Base-by-base conservation (phyloP, 2,329 filamentous ascomycete species). In the Ascosphaera aggregata region DNA sequence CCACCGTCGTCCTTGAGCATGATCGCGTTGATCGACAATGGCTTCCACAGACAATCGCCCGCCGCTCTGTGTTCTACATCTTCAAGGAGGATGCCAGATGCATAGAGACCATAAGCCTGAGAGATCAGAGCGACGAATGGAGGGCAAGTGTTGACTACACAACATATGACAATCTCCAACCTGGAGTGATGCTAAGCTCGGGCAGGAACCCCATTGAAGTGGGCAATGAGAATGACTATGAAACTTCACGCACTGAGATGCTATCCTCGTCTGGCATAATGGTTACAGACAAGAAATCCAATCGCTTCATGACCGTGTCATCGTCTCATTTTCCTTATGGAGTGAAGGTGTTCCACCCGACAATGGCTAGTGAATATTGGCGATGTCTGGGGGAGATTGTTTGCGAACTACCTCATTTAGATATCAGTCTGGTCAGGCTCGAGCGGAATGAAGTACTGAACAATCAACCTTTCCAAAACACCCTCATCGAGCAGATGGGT, bases 1-100 rank as follows among this genome's bases (percentile, higher is more conserved):
- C 46, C 22, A 35, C 45, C 7, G 40, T 47, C 18, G 44, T 46
- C 9, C 39, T 47, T 8, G 43, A 45, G 37, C 8, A 34, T 9
- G 39, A 40, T 3, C 18, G 22, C 38, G 32, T 37, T 11, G 32
- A 46, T 11, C 22, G 42, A 15, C 27, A 15, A 9, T 31, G 4
- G 16, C 36, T 46, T 13, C 45, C 44, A 2, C 32, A 36, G 3
- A 39, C 39, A 7, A 39, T 44, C 4, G 42, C 40, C 9, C 11
- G 37, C 2, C 43, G 43, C 17, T 36, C 34, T 13, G 45, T 44
- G 30, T 46, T 40, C 13, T 46, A 45, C 18, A 36, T 45, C 1
- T 44, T 39, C 19, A 40, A 45, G 4, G 19, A 34, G 9, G 40
- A 44, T 34, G 43, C 45, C 40, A 27, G 9, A 2, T 27, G 41